A percentile compares a stretch with the other conserved stretches of the same genome.
Conservation (phyloP, 148 eudicot genomes). For the Drosera capensis region DNA sequence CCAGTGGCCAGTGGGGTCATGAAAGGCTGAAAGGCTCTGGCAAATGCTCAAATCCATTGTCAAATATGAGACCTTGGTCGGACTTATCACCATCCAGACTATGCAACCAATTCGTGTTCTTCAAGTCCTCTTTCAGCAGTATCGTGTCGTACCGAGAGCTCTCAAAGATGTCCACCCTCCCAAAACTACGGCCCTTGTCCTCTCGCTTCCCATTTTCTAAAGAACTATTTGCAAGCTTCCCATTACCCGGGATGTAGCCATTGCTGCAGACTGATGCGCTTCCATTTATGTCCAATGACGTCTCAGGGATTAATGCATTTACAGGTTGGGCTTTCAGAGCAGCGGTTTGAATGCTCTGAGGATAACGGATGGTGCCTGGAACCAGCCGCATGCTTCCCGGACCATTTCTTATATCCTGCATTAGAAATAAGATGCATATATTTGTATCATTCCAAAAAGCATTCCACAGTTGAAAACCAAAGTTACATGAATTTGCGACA, state of each 20-base stretch:
- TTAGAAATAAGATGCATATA: neutral
- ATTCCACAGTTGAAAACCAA: neutral
- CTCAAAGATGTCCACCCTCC: constrained; percentile 62
- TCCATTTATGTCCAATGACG: constrained; percentile 39
- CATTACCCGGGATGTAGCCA: constrained; percentile 29
- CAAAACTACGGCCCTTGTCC: constrained; percentile 39
- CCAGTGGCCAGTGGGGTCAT: constrained; percentile 12
- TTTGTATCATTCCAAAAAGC: neutral
- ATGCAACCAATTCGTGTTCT: constrained; percentile 83
- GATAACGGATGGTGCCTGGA: constrained; percentile 68
- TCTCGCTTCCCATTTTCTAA: constrained; percentile 39
- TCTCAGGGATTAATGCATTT: constrained; percentile 29
- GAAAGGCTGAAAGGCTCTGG: constrained; percentile 84
- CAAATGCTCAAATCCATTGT: constrained; percentile 64
- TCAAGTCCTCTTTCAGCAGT: constrained; percentile 72
- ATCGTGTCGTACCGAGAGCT: constrained; percentile 90
- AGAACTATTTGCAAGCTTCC: constrained; percentile 23
- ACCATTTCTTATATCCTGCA: constrained; percentile 71
- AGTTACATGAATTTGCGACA: too few relatives aligned
- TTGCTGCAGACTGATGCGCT: constrained; percentile 24
- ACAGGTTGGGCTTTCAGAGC: constrained; percentile 34
- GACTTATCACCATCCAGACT: constrained; percentile 53
- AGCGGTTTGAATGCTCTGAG: constrained; percentile 76
- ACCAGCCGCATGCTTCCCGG: constrained; percentile 49
- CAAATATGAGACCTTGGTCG: constrained; percentile 64